Percentiles rank a stretch among this genome's conserved stretches.
phyloP scores from a whole-genome alignment of 1,284 basidiomycete species.

The Irpex rosettiformis region DNA sequence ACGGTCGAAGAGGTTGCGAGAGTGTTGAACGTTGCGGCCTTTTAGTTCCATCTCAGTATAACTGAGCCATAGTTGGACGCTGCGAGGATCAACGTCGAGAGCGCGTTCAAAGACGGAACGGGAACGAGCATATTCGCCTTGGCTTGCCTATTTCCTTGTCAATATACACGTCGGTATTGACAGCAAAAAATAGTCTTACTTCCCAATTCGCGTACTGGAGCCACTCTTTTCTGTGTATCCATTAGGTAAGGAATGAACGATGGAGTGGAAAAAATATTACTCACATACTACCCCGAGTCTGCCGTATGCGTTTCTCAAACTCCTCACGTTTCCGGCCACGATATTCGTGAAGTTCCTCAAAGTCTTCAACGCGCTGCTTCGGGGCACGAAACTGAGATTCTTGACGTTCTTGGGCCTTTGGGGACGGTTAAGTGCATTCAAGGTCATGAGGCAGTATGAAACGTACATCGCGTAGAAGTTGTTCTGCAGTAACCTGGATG shows the following conservation, averaged over 20 bases:
- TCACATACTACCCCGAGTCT: conserved; percentile 85
- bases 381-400: conserved; percentile 89
- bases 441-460: background rate
- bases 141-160: conserved; percentile 66
- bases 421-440: conserved; percentile 6
- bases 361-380: conserved; percentile 94
- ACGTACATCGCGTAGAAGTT: conserved; percentile 88
- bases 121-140: conserved; percentile 92
- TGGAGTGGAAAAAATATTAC: conserved; percentile 16
- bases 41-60: conserved; percentile 99
- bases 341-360: conserved; percentile 96
- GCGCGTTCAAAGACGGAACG: conserved; percentile 97
- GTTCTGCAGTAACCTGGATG: conserved; percentile 97
- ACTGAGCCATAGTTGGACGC: conserved; percentile 88
- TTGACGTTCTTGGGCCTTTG: conserved; percentile 92
- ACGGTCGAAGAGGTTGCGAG: conserved; percentile 95
- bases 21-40: conserved; percentile 94
- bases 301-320: conserved; percentile 92
- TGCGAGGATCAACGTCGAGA: conserved; percentile 90
- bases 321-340: conserved; percentile 93
- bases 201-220: conserved; percentile 83
- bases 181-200: conserved; percentile 34
- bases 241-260: conserved; percentile 1
- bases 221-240: conserved; percentile 77
- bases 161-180: background rate